Conservation (phyloP, 768 basidiomycete genomes). For the Auricularia sp. region DNA sequence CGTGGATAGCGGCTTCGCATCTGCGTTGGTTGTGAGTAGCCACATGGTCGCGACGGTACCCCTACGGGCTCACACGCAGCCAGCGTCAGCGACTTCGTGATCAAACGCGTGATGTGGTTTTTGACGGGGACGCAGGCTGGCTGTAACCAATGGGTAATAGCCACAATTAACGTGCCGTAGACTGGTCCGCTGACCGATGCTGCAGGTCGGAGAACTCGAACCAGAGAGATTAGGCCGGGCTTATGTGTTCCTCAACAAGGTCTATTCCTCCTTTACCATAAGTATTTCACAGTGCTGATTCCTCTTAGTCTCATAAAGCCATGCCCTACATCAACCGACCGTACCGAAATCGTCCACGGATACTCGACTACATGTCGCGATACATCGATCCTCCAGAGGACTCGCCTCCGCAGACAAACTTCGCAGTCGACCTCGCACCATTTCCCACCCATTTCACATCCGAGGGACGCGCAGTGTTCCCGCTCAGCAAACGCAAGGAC, state of each 20-base stretch:
- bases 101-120: conserved; percentile 51
- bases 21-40: conserved; percentile 45
- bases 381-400: conserved; percentile 50
- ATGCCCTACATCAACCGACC: conserved; percentile 54
- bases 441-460: conserved; percentile 38
- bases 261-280: conserved; percentile 8
- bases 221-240: conserved; percentile 45
- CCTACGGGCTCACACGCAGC: background rate
- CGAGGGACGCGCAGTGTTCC: conserved; percentile 37
- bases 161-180: background rate
- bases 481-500: conserved; percentile 31
- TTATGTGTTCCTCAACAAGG: conserved; percentile 56
- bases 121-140: conserved; percentile 49
- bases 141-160: conserved; percentile 48
- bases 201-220: conserved; percentile 42
- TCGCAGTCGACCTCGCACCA: conserved; percentile 43
- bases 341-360: conserved; percentile 32
- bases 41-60: background rate
- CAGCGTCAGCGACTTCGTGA: conserved; percentile 37
- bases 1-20: conserved; percentile 46
- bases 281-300: background rate
- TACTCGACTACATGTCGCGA: conserved; percentile 38
- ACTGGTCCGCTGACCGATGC: background rate
- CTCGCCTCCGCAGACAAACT: conserved; percentile 32
- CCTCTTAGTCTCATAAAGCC: conserved; percentile 37